Conservation (phyloP, 129 eudicot species). For the Rutidosis leptorrhynchoides region DNA sequence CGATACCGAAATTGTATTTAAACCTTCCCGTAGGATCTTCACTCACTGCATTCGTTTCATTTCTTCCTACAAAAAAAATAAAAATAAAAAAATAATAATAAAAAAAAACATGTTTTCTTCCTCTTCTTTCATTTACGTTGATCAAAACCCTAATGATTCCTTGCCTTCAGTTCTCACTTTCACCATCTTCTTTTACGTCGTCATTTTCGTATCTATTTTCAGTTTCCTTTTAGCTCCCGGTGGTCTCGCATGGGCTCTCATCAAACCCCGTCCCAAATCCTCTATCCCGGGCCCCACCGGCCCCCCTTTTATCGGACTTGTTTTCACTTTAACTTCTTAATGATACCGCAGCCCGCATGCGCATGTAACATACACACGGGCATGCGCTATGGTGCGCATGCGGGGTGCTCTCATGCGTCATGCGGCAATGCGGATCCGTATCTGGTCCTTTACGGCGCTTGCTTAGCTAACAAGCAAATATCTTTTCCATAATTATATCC, state of each 20-base stretch:
- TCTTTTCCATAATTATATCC: too few relatives aligned
- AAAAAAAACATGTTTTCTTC: background rate
- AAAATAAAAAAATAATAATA: too few relatives aligned
- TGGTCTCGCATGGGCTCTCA: constrained; percentile 87
- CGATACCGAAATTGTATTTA: too few relatives aligned
- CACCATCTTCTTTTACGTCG: constrained; percentile 23
- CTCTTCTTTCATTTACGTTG: background rate
- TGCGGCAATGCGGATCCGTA: too few relatives aligned
- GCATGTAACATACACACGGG: too few relatives aligned
- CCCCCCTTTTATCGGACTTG: constrained; percentile 57
- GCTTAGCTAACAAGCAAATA: too few relatives aligned
- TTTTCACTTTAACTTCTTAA: constrained; percentile 51
- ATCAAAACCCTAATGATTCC: background rate
- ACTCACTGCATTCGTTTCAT: background rate
- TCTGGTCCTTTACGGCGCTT: too few relatives aligned
- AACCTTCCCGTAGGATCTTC: too few relatives aligned
- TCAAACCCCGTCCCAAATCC: constrained; percentile 38
- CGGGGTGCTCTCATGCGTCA: too few relatives aligned
- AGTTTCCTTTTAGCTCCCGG: constrained; percentile 76
- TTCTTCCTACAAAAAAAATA: background rate
- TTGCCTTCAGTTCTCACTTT: constrained; percentile 23
- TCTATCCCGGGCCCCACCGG: constrained; percentile 88
- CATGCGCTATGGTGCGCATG: too few relatives aligned
- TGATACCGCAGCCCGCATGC: too few relatives aligned
- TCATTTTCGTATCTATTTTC: constrained; percentile 40